phyloP scores from a whole-genome alignment of 2,329 filamentous ascomycete species.

The Paecilomyces sp. region DNA sequence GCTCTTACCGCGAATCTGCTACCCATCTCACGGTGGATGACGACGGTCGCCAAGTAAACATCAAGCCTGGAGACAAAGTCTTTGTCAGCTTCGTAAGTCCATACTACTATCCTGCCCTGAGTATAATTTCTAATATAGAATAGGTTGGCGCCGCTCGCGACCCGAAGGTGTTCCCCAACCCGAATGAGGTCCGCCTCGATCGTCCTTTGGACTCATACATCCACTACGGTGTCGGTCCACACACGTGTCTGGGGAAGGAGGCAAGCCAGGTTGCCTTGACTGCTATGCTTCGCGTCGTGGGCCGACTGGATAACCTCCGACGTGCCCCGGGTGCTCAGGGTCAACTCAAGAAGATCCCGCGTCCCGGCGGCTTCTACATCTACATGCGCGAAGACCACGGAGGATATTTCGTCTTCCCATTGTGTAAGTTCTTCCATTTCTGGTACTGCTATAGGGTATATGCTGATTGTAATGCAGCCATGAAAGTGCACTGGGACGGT shows the following conservation, averaged over 20 bases:
- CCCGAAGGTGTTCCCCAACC: slow-evolving; percentile 53
- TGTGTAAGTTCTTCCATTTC: slow-evolving; percentile 21
- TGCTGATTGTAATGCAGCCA: slow-evolving; percentile 22
- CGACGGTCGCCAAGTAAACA: slow-evolving; percentile 39
- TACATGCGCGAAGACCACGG: slow-evolving; percentile 64
- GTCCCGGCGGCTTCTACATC: slow-evolving; percentile 48
- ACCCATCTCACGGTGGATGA: slow-evolving; percentile 46
- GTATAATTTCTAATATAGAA: neutral
- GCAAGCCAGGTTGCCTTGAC: slow-evolving; percentile 56
- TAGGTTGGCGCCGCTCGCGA: slow-evolving; percentile 49
- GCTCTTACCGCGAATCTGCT: slow-evolving; percentile 52
- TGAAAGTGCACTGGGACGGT: slow-evolving; percentile 40
- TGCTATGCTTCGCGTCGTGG: slow-evolving; percentile 61
- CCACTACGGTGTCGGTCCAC: slow-evolving; percentile 56
- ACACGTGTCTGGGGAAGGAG: slow-evolving; percentile 56
- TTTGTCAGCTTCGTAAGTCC: slow-evolving; percentile 54
- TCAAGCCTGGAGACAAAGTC: slow-evolving; percentile 53
- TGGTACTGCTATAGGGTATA: neutral
- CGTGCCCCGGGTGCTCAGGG: slow-evolving; percentile 59
- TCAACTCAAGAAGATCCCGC: slow-evolving; percentile 57
- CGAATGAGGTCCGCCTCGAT: slow-evolving; percentile 54
- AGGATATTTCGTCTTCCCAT: slow-evolving; percentile 46
- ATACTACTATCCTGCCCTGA: neutral
- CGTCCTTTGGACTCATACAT: slow-evolving; percentile 60
- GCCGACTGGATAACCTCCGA: slow-evolving; percentile 53